Evolutionary conservation across 2,329 filamentous ascomycete species (phyloP), one percentile per base, ranked within the genome.

Genomic region (Endothia cerciana): DNA sequence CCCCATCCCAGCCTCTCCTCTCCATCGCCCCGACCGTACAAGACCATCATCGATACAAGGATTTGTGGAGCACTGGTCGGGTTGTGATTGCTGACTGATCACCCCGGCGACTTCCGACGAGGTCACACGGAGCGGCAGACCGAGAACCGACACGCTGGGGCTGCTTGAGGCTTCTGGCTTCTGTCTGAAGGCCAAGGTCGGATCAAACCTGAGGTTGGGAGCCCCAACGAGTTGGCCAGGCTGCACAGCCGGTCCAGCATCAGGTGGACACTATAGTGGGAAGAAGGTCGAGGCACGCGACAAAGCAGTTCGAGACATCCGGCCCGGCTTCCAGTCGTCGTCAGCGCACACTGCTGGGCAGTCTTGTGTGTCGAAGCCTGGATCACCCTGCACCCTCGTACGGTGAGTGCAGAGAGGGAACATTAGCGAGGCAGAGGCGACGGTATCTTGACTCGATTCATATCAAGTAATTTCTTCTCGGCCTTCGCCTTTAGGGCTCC

Each of bases 31-130:
- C 33, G 33, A 36, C 33, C 33, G 33, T 10, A 5, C 33, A 10
- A 6, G 33, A 36, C 41, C 41, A n/a, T n/a, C 41, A 43, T 36
- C 33, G 49, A n/a, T 19, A 36, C 36, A 28, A 19, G 8, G 4
- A 36, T 10, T 55, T 36, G 51, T n/a, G n/a, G n/a, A 2, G 51
- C 17, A 36, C 28, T 33, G 28, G 15, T 36, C 51, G 28, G 8
- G 51, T 55, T n/a, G 59, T 36, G n/a, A 33, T 25, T 15, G 38
- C 17, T 58, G 30, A 47, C 30, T 33, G 60, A 53, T 65, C 53
- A 62, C 22, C 57, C 60, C 51, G 25, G 25, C 51, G 51, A 36
- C 51, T 13, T 3, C 51, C 51, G 51, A 28, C 17, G 47, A 51
- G 47, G 47, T 28, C 47, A 51, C 47, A 51, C 47, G 22, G 8